Evolutionary conservation across 805 yeast genomes (phyloP), one percentile per base, ranked within the genome.

Genomic region (Danielia oregonensis): DNA sequence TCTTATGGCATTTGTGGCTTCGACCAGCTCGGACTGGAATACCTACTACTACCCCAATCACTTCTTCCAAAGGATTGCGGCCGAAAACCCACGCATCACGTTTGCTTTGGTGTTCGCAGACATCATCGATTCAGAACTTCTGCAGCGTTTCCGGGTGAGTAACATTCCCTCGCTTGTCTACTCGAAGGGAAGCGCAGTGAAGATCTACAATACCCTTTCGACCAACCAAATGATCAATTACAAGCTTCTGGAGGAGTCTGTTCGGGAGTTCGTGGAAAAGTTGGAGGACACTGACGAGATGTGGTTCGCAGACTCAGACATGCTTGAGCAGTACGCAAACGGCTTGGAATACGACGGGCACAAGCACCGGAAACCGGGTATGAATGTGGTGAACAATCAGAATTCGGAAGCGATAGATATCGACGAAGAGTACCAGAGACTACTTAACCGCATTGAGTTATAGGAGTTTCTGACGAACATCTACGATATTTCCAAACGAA

Each of bases 21-120:
- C 24, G 17, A 21, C n/a, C 4, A 30, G 32, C 24, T 33, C 39
- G 5, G 65, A 51, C 9, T 67, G 71, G 70, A 40, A 43, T 19
- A 51, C 54, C n/a, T 54, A 49, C 36, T 41, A 52, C 23, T 52
- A 48, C 29, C 69, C 69, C 3, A 34, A 44, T 4, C 72, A 67
- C 37, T 63, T 58, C 35, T 59, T 49, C 40, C 68, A 63, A 36
- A 34, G 34, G 30, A 35, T 61, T n/a, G 55, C 64, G 9, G 17
- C 18, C 13, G 26, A 40, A 24, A 16, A 24, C 18, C 26, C 42
- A 8, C 14, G 38, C 23, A 26, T 55, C 3, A 30, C 38, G 9
- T 59, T 62, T 40, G 55, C 51, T 1, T 26, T 63, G 3, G 53
- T 55, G 2, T 60, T 57, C 33, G 39, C 54, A 9, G 58, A 52